phyloP scores from a whole-genome alignment of 331 rosid species.

The Cucumis variabilis region DNA sequence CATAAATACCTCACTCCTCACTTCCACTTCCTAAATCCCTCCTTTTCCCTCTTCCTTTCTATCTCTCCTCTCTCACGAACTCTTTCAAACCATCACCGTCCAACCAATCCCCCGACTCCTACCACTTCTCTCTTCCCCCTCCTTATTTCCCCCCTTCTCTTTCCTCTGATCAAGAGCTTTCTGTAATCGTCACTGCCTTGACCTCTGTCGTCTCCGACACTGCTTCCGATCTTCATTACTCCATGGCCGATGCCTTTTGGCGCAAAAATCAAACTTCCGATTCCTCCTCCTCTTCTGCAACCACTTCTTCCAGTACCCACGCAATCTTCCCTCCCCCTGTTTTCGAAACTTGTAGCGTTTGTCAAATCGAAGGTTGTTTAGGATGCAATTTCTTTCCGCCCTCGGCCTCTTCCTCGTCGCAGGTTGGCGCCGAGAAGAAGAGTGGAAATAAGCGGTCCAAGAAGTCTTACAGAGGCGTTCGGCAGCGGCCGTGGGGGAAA shows the following conservation, averaged over 20 bases:
- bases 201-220: constrained; percentile 70
- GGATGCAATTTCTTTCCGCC: constrained; percentile 64
- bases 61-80: neutral
- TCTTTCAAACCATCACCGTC: constrained; percentile 3
- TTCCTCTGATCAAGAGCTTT: constrained; percentile 66
- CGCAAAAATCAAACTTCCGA: constrained; percentile 15
- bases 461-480: constrained; percentile 68
- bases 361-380: constrained; percentile 60
- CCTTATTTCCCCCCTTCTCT: constrained; percentile 48
- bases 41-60: neutral
- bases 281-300: neutral
- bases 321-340: neutral
- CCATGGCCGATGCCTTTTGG: neutral
- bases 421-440: constrained; percentile 33
- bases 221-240: constrained; percentile 29
- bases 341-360: constrained; percentile 57
- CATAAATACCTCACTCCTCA: constrained; percentile 20
- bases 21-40: neutral
- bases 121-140: neutral
- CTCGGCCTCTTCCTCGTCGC: neutral
- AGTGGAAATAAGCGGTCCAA: constrained; percentile 29
- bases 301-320: constrained; percentile 15
- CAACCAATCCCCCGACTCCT: neutral
- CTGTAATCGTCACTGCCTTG: constrained; percentile 74
- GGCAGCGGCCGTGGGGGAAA: constrained; percentile 81